Percentiles rank a stretch among this genome's conserved stretches.
Conservation (phyloP, 2,329 filamentous ascomycete genomes). For the Aspergillus texensis region DNA sequence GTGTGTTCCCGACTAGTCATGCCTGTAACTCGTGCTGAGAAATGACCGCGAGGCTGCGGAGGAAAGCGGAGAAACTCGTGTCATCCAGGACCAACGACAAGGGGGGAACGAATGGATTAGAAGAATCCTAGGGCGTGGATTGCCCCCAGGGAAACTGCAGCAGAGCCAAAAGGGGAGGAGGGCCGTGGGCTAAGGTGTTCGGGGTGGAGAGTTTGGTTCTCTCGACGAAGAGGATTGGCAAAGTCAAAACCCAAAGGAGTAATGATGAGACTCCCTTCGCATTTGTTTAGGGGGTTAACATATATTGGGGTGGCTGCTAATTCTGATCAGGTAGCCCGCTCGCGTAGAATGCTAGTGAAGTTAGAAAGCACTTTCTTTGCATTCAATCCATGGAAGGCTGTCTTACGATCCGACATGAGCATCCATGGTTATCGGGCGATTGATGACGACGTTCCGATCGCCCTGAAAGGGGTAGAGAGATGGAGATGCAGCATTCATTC, state of each 20-base stretch:
- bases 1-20: constrained; percentile 19
- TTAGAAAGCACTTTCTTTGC: too few species aligned
- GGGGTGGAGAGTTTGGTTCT: constrained; percentile 22
- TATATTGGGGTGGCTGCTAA: not conserved
- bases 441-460: not conserved
- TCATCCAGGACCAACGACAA: constrained; percentile 4
- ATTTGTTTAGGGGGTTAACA: not conserved
- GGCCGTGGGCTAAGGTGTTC: constrained; percentile 18
- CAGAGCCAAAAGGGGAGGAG: constrained; percentile 16
- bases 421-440: not conserved
- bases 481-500: not conserved
- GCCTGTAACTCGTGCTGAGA: constrained; percentile 22
- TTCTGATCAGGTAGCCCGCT: not conserved
- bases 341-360: not conserved
- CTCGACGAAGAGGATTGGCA: constrained; percentile 18
- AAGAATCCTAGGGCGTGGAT: not conserved
- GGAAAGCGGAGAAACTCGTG: constrained; percentile 17
- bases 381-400: too few species aligned
- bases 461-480: not conserved
- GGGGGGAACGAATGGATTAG: constrained; percentile 1
- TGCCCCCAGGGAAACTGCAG: constrained; percentile 3
- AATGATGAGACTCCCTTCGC: constrained; percentile 16
- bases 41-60: constrained; percentile 11
- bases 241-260: constrained; percentile 22
- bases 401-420: not conserved